phyloP scores from a whole-genome alignment of 2,329 filamentous ascomycete species.

The Alternaria longipes region DNA sequence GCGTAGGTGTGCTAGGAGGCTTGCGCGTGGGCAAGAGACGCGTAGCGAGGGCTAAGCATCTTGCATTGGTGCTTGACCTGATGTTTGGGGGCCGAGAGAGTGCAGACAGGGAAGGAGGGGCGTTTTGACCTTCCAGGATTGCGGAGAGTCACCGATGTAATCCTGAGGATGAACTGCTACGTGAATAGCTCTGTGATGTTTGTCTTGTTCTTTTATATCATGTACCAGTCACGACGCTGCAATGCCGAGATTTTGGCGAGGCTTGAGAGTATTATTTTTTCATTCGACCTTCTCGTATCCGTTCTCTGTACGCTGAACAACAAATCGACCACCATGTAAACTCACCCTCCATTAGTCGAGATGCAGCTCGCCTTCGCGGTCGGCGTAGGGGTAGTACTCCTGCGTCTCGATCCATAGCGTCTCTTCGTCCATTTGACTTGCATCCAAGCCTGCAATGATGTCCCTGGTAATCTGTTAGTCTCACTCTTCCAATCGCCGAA shows the following conservation, averaged over 20 bases:
- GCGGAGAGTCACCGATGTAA: no score
- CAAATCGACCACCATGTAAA: not conserved
- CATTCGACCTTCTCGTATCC: not conserved
- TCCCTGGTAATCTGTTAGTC: slow-evolving; percentile 47
- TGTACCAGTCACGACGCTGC: no score
- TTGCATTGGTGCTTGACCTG: not conserved
- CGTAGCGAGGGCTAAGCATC: not conserved
- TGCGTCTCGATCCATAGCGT: slow-evolving; percentile 48
- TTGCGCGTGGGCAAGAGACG: not conserved
- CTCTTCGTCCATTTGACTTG: slow-evolving; percentile 62
- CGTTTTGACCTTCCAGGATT: no score
- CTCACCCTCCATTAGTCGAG: slow-evolving; percentile 25
- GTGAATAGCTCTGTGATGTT: not conserved
- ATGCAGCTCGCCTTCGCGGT: slow-evolving; percentile 39
- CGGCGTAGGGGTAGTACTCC: slow-evolving; percentile 49
- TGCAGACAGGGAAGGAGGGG: no score
- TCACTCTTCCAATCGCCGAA: not conserved
- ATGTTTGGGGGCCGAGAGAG: not conserved
- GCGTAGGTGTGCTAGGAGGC: not conserved
- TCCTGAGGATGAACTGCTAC: not conserved
- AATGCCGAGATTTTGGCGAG: not conserved
- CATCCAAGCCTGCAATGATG: slow-evolving; percentile 59
- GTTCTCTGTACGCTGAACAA: not conserved
- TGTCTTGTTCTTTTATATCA: not conserved
- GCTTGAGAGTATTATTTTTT: not conserved